These are phyloP conservation scores for Cornus kousa DNA, from an alignment of 148 eudicot genomes.

Conservation along the genomic window DNA sequence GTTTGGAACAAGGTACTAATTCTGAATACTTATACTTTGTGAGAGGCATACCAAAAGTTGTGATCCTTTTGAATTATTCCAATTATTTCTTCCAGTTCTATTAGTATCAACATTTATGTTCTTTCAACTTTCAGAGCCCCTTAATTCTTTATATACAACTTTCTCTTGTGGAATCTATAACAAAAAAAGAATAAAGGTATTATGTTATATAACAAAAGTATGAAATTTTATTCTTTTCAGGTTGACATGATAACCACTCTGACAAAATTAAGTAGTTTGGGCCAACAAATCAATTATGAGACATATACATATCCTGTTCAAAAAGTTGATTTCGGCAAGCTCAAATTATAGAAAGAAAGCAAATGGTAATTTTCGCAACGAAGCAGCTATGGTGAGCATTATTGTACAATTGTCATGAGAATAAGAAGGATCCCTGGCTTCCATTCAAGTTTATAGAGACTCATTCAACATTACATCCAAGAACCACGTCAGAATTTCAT, in stretches of 20 bases:
- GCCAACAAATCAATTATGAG: conserved; percentile 48
- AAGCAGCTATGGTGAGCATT: background rate
- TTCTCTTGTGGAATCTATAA: too few species aligned
- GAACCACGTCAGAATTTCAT: background rate
- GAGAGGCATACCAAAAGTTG: too few species aligned
- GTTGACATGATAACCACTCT: conserved; percentile 87
- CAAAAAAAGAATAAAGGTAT: too few species aligned
- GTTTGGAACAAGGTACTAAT: conserved; percentile 91
- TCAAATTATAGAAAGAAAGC: conserved; percentile 49
- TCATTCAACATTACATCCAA: background rate
- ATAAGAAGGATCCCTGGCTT: background rate
- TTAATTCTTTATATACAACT: too few species aligned
- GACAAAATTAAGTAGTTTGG: conserved; percentile 59
- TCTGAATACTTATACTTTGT: background rate
- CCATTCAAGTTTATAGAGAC: background rate
- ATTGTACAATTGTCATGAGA: background rate
- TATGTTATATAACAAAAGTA: background rate
- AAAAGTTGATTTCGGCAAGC: conserved; percentile 17
- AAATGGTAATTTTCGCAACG: background rate
- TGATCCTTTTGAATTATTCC: too few species aligned
- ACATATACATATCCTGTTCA: conserved; percentile 80
- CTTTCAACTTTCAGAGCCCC: too few species aligned
- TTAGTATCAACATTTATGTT: too few species aligned
- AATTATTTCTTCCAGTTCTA: too few species aligned
- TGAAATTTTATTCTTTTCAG: conserved; percentile 34